Percentiles rank a stretch among this genome's conserved stretches.
Conservation (phyloP, 2,329 filamentous ascomycete genomes). For the Lasiodiplodia sp. region DNA sequence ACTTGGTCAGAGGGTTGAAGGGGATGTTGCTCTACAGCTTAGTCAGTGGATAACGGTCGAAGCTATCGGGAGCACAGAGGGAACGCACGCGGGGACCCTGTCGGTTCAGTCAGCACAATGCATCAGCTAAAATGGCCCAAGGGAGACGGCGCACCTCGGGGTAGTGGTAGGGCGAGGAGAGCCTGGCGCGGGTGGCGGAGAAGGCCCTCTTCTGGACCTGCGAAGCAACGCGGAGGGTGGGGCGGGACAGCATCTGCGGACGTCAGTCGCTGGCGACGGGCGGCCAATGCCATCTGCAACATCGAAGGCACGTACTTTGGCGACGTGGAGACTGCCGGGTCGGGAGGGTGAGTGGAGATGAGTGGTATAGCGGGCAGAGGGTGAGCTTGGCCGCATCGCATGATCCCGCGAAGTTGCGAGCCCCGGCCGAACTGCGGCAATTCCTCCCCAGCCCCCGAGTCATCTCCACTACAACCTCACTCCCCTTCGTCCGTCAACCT, state of each 20-base stretch:
- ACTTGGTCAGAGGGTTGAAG: conserved; percentile 92
- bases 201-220: conserved; percentile 89
- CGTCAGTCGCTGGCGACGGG: conserved; percentile 1
- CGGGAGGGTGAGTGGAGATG: conserved; percentile 22
- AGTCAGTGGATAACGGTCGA: conserved; percentile 9
- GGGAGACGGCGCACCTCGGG: conserved; percentile 68
- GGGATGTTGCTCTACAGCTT: conserved; percentile 90
- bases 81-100: conserved; percentile 29
- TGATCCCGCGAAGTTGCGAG: conserved; percentile 26
- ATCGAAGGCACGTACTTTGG: conserved; percentile 9
- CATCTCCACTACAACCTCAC: neutral
- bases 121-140: neutral
- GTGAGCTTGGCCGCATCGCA: conserved; percentile 26
- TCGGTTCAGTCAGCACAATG: neutral
- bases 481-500: too few species aligned
- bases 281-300: conserved; percentile 6
- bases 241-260: conserved; percentile 77
- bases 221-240: conserved; percentile 67
- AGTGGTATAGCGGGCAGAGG: conserved; percentile 11
- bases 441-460: neutral
- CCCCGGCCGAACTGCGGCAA: conserved; percentile 6
- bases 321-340: conserved; percentile 22
- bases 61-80: neutral
- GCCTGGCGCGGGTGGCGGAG: conserved; percentile 84
- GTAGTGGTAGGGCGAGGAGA: conserved; percentile 96